Base-by-base conservation (phyloP, 768 basidiomycete species). In the Cyclocybe cylindracea region DNA sequence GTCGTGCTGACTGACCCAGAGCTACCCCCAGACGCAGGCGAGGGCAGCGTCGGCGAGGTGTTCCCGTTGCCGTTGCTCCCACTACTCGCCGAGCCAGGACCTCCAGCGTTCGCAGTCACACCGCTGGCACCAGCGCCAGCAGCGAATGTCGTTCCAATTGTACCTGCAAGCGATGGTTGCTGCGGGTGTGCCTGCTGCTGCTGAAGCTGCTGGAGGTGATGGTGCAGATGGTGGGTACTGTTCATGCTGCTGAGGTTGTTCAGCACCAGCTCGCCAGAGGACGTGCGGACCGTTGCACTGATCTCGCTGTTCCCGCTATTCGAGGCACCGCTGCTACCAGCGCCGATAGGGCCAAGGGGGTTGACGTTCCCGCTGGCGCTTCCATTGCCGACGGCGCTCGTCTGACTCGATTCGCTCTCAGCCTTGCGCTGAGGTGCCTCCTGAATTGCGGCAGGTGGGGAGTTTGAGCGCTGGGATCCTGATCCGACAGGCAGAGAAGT, bases 21-120 rank as follows among this genome's bases (percentile, higher is more conserved):
- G 8, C 56, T 47, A 9, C 38, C 73, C 42, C 84, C 83, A 19
- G 87, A 90, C 43, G 82, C 82, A 40, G 90, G 90, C 4, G 87
- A 89, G 10, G 89, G 87, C 29, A 91, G 64, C 61, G 90, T 87
- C 3, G 89, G 89, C 11, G 89, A 91, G 0, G 77, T 81, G 35
- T 79, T 78, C 5, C 77, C 50, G 40, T 57, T 61, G 31, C 49
- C 55, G 38, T 51, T 56, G 36, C 61, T 55, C 14, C 53, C 58
- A 39, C 53, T 57, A 40, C 60, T 61, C 49, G 47, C 39, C 9
- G 46, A 38, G n/a, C 49, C 75, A 48, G 75, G 74, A 44, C 66
- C 60, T 6, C 74, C 72, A 24, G 38, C 10, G 37, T 39, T 29
- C 39, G 36, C 41, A 46, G 34, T 13, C 4, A 38, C 43, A 10